Base-by-base conservation (phyloP, 805 yeast species). In the Candida glaebosa region DNA sequence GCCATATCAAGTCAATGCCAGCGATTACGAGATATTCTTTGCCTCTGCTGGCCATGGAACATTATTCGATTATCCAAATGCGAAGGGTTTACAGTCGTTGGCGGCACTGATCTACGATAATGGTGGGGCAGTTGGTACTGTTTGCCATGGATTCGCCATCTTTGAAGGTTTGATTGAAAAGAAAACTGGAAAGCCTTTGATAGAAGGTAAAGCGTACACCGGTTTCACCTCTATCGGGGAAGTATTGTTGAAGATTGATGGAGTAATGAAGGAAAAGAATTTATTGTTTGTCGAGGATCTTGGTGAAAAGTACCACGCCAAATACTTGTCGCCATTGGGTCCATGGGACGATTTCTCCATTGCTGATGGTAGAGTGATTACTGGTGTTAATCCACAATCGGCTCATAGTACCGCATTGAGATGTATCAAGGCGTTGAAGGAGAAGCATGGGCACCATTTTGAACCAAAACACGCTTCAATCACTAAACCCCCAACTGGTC, bases 11-110 rank as follows among this genome's bases (percentile, higher is more conserved):
- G 58, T 79, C 37, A 57, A 75, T 40, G 57, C 81, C 9, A 54
- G 57, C 12, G 78, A 78, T 30, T 82, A 69, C 57, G 69, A 68
- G 34, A 67, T 79, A 45, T 71, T 81, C 56, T 80, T 65, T 50
- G 84, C 82, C 31, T 73, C 84, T 37, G 87, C 79, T 38, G 87
- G 88, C 30, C 87, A 82, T 52, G 87, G 78, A 22, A 65, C 82
- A 20, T 48, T 73, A 31, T 77, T 71, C 48, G 87, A 81, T 56
- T 79, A 68, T 59, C 82, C 82, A 34, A 63, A 56, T 3, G 82
- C 83, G 12, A 58, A 54, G 4, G 67, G 54, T 14, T 59, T 81
- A 40, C 78, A 73, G 41, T 46, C 54, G 18, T 43, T 76, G 33
- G 82, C 79, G 16, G 58, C 64, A 20, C 60, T 63, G 17, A 71